A percentile compares a stretch with the other conserved stretches of the same genome.
phyloP scores from a whole-genome alignment of 805 yeast genomes.

The Schwanniomyces occidentalis region DNA sequence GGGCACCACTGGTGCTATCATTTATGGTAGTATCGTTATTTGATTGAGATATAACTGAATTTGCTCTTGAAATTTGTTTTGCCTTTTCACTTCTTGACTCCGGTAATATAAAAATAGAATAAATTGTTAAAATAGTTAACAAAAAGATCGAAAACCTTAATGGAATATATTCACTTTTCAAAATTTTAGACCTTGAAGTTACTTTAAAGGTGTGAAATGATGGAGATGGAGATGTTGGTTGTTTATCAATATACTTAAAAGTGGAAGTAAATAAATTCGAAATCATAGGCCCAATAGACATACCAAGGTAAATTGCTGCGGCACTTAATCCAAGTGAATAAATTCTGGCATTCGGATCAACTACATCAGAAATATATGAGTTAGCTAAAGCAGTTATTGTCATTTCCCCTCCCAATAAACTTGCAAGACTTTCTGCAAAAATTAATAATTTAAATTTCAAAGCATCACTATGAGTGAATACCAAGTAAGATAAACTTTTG shows the following conservation, averaged over 20 bases:
- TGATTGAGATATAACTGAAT: slow-evolving; percentile 17
- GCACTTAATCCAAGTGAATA: slow-evolving; percentile 52
- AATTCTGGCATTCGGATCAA: slow-evolving; percentile 54
- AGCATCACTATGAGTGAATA: slow-evolving; percentile 15
- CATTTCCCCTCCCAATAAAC: slow-evolving; percentile 58
- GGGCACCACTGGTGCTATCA: too few relatives aligned
- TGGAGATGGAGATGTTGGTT: too few relatives aligned
- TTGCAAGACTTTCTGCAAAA: slow-evolving; percentile 40
- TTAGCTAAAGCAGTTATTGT: slow-evolving; percentile 55
- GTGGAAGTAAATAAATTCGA: slow-evolving; percentile 4
- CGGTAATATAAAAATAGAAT: slow-evolving; percentile 37
- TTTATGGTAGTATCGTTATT: background rate
- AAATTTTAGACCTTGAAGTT: too few relatives aligned
- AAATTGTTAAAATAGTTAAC: slow-evolving; percentile 26
- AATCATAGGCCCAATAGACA: slow-evolving; percentile 58
- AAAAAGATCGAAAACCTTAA: slow-evolving; percentile 28
- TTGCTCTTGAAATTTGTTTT: slow-evolving; percentile 36
- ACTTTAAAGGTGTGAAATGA: too few relatives aligned
- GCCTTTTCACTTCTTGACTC: slow-evolving; percentile 61
- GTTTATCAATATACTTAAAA: too few relatives aligned
- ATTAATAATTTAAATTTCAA: slow-evolving; percentile 36
- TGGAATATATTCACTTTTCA: slow-evolving; percentile 19
- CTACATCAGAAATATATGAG: slow-evolving; percentile 72
- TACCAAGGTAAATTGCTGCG: slow-evolving; percentile 55
- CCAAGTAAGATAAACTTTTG: slow-evolving; percentile 9